phyloP scores from a whole-genome alignment of 1,139 yeast species.

The Candida tropicalis region DNA sequence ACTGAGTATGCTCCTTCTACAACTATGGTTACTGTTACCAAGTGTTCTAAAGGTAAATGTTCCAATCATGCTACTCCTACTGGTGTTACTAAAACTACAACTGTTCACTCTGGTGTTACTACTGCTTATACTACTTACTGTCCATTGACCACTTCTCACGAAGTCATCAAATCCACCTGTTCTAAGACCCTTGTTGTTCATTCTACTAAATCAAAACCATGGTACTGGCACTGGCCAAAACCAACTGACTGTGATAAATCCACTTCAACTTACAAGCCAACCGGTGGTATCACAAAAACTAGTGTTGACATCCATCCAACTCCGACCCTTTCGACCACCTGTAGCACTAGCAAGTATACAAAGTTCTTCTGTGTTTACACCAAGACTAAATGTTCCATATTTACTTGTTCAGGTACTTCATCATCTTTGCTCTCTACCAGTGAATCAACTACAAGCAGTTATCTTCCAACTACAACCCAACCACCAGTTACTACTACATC shows the following conservation, averaged over 20 bases:
- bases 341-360: not conserved
- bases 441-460: not conserved
- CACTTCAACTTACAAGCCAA: not conserved
- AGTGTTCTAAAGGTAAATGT: slow-evolving; percentile 19
- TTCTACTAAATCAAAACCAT: not conserved
- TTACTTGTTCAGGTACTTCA: not conserved
- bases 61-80: slow-evolving; percentile 29
- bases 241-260: slow-evolving; percentile 1
- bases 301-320: not conserved
- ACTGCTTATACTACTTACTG: slow-evolving; percentile 30
- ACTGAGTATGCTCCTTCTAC: slow-evolving; percentile 13
- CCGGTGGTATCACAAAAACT: not conserved
- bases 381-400: not conserved
- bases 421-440: not conserved
- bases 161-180: slow-evolving; percentile 3
- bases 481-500: no score
- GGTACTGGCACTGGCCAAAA: slow-evolving; percentile 5
- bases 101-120: slow-evolving; percentile 8
- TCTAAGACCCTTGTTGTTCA: slow-evolving; percentile 1
- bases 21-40: slow-evolving; percentile 27
- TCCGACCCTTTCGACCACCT: not conserved
- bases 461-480: no score
- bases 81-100: slow-evolving; percentile 21
- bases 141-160: slow-evolving; percentile 20
- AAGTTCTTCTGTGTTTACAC: slow-evolving; percentile 1